phyloP scores from a whole-genome alignment of 2,329 filamentous ascomycete species.

The Celoporthe dispersa region DNA sequence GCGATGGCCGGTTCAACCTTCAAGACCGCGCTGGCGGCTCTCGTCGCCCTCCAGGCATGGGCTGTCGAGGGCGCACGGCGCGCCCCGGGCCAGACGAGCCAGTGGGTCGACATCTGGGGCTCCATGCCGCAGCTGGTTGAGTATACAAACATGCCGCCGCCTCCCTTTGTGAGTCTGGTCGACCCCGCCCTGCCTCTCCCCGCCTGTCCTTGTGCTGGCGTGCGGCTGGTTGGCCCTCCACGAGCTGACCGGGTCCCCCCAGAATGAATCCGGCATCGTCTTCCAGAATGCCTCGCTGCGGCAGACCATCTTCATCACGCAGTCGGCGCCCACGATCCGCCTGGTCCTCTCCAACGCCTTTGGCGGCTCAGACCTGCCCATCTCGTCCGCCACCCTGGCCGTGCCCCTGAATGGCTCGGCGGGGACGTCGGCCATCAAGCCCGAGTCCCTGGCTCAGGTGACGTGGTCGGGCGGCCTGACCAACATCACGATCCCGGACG shows the following conservation, averaged over 20 bases:
- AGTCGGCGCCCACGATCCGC: slow-evolving; percentile 57
- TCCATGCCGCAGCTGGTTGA: slow-evolving; percentile 67
- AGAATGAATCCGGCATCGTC: slow-evolving; percentile 57
- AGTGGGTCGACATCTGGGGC: slow-evolving; percentile 67
- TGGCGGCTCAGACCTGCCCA: slow-evolving; percentile 59
- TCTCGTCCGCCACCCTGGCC: slow-evolving; percentile 61
- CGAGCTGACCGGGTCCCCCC: slow-evolving; percentile 25
- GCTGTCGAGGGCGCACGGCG: slow-evolving; percentile 18
- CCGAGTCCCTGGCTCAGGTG: slow-evolving; percentile 51
- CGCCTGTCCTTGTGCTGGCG: not conserved
- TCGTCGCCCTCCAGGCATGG: slow-evolving; percentile 22
- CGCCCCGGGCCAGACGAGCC: slow-evolving; percentile 36
- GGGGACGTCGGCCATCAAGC: slow-evolving; percentile 53
- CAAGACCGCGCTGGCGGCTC: slow-evolving; percentile 22
- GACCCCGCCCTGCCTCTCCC: not conserved
- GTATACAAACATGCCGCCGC: slow-evolving; percentile 59
- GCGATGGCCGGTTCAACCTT: slow-evolving; percentile 18
- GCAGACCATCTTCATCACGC: slow-evolving; percentile 62
- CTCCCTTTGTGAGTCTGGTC: slow-evolving; percentile 53
- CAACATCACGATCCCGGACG: slow-evolving; percentile 56
- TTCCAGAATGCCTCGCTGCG: slow-evolving; percentile 65
- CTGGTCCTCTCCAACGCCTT: slow-evolving; percentile 67
- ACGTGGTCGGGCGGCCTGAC: slow-evolving; percentile 58
- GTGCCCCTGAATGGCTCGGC: slow-evolving; percentile 53
- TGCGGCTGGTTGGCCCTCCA: slow-evolving; percentile 8